phyloP scores from a whole-genome alignment of 306 rosid genomes.

The Cucumis melo region DNA sequence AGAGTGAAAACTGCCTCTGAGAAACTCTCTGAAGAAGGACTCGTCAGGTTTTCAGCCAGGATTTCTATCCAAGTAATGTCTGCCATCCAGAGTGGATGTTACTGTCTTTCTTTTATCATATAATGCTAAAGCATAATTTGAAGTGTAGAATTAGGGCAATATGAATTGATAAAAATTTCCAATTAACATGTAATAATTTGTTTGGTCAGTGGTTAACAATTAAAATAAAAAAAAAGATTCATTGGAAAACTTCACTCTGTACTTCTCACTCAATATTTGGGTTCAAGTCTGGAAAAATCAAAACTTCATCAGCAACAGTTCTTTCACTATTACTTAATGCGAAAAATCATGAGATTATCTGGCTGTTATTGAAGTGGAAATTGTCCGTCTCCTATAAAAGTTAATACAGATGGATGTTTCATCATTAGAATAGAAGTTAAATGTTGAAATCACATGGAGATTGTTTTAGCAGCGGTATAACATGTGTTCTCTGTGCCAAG shows the following conservation, averaged over 20 bases:
- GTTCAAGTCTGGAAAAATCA: background rate
- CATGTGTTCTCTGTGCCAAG: background rate
- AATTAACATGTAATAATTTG: background rate
- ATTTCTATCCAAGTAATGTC: slow-evolving; percentile 75
- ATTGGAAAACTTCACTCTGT: background rate
- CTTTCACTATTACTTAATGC: background rate
- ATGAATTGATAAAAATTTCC: background rate
- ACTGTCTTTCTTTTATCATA: background rate
- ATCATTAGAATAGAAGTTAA: background rate
- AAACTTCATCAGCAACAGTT: background rate
- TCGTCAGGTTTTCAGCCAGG: slow-evolving; percentile 79
- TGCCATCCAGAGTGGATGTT: background rate
- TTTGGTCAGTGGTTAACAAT: background rate
- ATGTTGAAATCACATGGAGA: background rate
- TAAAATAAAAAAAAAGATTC: background rate
- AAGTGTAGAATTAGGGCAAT: background rate
- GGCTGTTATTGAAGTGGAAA: background rate
- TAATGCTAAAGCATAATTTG: background rate
- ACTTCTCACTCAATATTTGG: background rate
- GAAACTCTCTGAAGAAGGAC: slow-evolving; percentile 94
- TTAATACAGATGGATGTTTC: background rate
- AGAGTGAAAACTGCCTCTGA: slow-evolving; percentile 71
- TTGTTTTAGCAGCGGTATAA: background rate
- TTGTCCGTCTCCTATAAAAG: background rate
- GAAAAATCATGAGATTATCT: background rate